A percentile compares a stretch with the other conserved stretches of the same genome.
Evolutionary conservation across 192 early-diverging fungal species (phyloP).

Genomic region (Gamsiella multidivaricata): DNA sequence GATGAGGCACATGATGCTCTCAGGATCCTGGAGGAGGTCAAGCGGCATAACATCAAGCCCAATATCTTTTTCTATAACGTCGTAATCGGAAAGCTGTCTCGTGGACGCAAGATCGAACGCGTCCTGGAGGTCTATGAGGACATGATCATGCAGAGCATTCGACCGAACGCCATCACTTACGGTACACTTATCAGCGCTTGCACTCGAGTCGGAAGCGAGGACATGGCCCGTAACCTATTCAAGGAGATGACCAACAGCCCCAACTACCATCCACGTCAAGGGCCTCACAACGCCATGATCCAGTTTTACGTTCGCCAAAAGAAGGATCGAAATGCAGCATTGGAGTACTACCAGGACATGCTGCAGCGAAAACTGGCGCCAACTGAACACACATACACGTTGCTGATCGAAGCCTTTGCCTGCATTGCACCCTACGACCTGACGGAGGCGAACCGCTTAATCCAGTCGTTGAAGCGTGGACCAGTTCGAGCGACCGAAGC

Average conservation of each 20-base stretch:
- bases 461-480: constrained; percentile 56
- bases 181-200: constrained; percentile 67
- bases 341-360: constrained; percentile 62
- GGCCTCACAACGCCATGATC: constrained; percentile 69
- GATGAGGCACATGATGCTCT: constrained; percentile 66
- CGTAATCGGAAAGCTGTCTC: constrained; percentile 67
- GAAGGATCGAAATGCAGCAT: constrained; percentile 57
- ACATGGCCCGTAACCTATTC: constrained; percentile 58
- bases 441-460: constrained; percentile 59
- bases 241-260: constrained; percentile 59
- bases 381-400: constrained; percentile 64
- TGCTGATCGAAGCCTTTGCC: constrained; percentile 66
- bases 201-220: constrained; percentile 64
- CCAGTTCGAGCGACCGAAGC: constrained; percentile 56
- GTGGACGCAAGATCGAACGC: constrained; percentile 65
- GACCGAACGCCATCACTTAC: constrained; percentile 65
- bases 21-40: constrained; percentile 66
- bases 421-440: constrained; percentile 67
- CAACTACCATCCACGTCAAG: constrained; percentile 62
- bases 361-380: constrained; percentile 56
- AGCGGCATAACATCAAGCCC: constrained; percentile 62
- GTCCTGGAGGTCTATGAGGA: constrained; percentile 66
- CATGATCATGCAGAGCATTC: constrained; percentile 62
- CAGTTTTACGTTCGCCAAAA: constrained; percentile 70
- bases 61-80: constrained; percentile 71